Evolutionary conservation across 495 filamentous ascomycete species (phyloP).

Genomic region (Pyrenula massariospora): DNA sequence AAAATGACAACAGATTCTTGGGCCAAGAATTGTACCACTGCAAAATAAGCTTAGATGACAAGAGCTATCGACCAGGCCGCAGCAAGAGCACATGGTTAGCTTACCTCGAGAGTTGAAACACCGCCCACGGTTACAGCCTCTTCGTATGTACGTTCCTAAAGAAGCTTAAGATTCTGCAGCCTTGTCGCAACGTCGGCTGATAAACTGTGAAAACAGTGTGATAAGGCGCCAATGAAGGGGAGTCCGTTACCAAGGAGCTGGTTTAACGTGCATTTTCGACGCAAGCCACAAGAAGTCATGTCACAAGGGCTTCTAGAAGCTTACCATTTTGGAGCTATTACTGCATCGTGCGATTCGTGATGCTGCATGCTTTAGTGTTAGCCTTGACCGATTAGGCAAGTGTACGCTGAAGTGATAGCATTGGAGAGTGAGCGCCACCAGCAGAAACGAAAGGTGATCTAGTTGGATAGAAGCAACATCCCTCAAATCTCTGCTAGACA

Average conservation of each 20-base stretch:
- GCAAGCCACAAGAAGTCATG: neutral
- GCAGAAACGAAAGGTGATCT: too few species aligned
- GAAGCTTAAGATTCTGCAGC: neutral
- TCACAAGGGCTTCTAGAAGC: neutral
- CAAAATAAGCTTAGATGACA: neutral
- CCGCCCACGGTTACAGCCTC: neutral
- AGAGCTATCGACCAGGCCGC: too few species aligned
- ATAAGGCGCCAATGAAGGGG: neutral
- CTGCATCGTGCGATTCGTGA: neutral
- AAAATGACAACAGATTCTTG: neutral
- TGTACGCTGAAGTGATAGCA: neutral
- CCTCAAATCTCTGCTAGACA: too few species aligned
- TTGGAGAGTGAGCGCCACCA: too few species aligned
- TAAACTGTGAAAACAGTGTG: neutral
- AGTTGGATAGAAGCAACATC: too few species aligned
- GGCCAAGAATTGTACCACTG: neutral
- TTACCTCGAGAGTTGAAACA: neutral
- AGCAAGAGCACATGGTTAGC: too few species aligned
- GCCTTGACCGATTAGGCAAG: neutral
- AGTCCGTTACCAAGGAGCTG: neutral
- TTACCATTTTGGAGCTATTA: neutral
- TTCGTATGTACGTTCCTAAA: neutral
- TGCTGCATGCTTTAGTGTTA: neutral
- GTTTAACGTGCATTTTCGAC: neutral
- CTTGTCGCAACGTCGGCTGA: neutral